phyloP scores from a whole-genome alignment of 2,329 filamentous ascomycete species.

The Aureobasidium sp. region DNA sequence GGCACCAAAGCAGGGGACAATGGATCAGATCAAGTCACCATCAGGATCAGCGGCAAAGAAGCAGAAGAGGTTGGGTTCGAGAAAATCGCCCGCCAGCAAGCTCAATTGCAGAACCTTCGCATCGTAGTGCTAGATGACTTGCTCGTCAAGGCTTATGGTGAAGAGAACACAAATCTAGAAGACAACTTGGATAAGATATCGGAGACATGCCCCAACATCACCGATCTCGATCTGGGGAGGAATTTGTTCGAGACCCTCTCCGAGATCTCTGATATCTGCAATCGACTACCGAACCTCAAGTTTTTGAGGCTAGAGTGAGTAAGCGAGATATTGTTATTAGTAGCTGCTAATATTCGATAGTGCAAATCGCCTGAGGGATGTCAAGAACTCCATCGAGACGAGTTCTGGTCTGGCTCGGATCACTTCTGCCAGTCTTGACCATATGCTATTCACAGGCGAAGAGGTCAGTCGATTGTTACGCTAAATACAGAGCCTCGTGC shows the following conservation, averaged over 20 bases:
- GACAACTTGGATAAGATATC: constrained; percentile 10
- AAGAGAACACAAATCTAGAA: constrained; percentile 22
- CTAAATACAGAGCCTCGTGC: not conserved
- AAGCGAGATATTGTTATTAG: not conserved
- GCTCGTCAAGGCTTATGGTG: constrained; percentile 28
- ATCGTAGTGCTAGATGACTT: constrained; percentile 86
- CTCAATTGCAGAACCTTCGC: constrained; percentile 79
- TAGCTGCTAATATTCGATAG: constrained; percentile 46
- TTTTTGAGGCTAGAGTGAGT: constrained; percentile 77
- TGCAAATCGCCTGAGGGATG: constrained; percentile 72
- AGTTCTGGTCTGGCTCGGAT: constrained; percentile 21
- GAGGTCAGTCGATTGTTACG: constrained; percentile 27
- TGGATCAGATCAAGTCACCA: constrained; percentile 44
- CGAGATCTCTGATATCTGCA: constrained; percentile 76
- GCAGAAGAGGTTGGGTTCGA: constrained; percentile 97
- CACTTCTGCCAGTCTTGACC: constrained; percentile 42
- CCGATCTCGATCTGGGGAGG: constrained; percentile 85
- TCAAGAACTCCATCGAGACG: not conserved
- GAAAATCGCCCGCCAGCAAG: constrained; percentile 85
- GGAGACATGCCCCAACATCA: constrained; percentile 61
- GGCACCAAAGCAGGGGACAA: constrained; percentile 47
- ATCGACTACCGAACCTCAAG: constrained; percentile 70
- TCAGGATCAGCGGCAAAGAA: constrained; percentile 82
- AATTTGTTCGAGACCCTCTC: constrained; percentile 79
- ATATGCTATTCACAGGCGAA: constrained; percentile 46